These are phyloP conservation scores for Sclerotinia trifoliorum DNA, from an alignment of 2,329 filamentous ascomycete species.

Conservation along the genomic window DNA sequence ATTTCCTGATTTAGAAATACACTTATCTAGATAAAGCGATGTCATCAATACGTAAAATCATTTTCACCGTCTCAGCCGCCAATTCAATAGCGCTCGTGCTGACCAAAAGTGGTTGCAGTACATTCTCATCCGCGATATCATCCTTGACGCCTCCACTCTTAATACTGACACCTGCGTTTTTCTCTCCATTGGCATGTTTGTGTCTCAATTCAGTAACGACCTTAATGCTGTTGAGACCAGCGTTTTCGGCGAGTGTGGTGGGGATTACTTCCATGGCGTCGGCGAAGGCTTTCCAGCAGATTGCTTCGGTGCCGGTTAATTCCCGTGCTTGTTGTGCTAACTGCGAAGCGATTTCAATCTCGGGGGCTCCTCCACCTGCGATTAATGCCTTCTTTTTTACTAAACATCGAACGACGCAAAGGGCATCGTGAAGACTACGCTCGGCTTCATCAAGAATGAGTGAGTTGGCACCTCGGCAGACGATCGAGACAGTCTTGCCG, in stretches of 20 bases:
- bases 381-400: conserved; percentile 99
- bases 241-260: conserved; percentile 95
- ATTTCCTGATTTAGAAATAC: conserved; percentile 8
- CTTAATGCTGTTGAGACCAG: conserved; percentile 96
- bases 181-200: conserved; percentile 91
- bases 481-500: conserved; percentile 88
- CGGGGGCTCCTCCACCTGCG: conserved; percentile 91
- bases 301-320: conserved; percentile 86
- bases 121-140: conserved; percentile 95
- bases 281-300: conserved; percentile 99
- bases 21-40: conserved; percentile 37
- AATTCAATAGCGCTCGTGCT: conserved; percentile 97
- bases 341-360: conserved; percentile 91
- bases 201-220: conserved; percentile 95
- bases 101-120: conserved; percentile 91
- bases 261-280: conserved; percentile 97
- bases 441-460: conserved; percentile 97
- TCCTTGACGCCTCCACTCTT: conserved; percentile 95
- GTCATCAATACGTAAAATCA: conserved; percentile 34
- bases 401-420: conserved; percentile 93
- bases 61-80: conserved; percentile 93
- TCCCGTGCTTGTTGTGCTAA: conserved; percentile 79
- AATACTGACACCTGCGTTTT: conserved; percentile 96
- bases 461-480: conserved; percentile 89
- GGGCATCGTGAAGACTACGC: conserved; percentile 92